phyloP scores from a whole-genome alignment of 495 filamentous ascomycete species.

The Hypoxylon perforatum region DNA sequence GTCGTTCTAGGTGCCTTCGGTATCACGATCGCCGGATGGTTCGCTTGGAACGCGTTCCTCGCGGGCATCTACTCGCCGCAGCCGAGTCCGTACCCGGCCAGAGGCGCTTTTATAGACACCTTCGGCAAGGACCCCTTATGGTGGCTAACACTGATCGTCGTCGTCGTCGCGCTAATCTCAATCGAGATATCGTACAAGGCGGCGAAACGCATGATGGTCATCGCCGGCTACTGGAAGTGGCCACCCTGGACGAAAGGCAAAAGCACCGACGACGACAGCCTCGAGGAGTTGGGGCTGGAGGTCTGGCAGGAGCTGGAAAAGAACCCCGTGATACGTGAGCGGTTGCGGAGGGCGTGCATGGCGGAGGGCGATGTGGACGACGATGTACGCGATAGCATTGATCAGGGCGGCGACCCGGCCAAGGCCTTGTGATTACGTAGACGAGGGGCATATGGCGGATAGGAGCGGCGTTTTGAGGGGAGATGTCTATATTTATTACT shows the following conservation, averaged over 20 bases:
- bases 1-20: constrained; percentile 71
- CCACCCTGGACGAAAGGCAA: constrained; percentile 38
- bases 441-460: constrained; percentile 11
- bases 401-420: constrained; percentile 23
- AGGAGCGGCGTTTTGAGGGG: constrained; percentile 23
- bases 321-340: constrained; percentile 47
- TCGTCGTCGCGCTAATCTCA: constrained; percentile 46
- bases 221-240: constrained; percentile 52
- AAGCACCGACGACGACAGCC: constrained; percentile 37
- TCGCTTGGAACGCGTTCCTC: constrained; percentile 80
- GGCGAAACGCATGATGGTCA: constrained; percentile 49
- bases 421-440: constrained; percentile 13
- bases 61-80: constrained; percentile 69
- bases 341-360: constrained; percentile 35
- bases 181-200: constrained; percentile 51
- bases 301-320: constrained; percentile 60
- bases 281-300: constrained; percentile 59
- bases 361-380: constrained; percentile 30
- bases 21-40: constrained; percentile 64
- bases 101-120: constrained; percentile 69
- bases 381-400: constrained; percentile 22
- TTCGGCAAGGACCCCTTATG: constrained; percentile 78
- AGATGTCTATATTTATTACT: constrained; percentile 12
- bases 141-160: constrained; percentile 75
- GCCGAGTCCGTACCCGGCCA: constrained; percentile 75